Percentiles rank a stretch among this genome's conserved stretches.
These are phyloP conservation scores for Trypanosoma platydactyli DNA, from an alignment of 208 protist species.

Conservation along the genomic window DNA sequence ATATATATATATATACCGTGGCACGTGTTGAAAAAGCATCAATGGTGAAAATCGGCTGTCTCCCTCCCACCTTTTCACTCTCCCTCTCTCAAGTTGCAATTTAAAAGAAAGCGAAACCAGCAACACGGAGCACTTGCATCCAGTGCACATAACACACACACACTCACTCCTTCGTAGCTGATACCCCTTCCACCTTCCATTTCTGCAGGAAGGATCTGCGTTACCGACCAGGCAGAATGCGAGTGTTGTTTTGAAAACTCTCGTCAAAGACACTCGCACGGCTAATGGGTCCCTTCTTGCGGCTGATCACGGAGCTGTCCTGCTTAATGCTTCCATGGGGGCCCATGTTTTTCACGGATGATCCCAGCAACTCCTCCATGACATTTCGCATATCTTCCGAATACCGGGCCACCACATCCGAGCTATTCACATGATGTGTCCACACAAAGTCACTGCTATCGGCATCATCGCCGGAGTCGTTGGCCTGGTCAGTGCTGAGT, in stretches of 20 bases:
- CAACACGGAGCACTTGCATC: too few relatives aligned
- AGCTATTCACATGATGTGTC: conserved; percentile 76
- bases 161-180: too few relatives aligned
- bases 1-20: background rate
- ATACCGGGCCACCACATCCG: conserved; percentile 73
- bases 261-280: conserved; percentile 54
- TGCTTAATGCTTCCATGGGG: background rate
- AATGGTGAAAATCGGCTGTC: too few relatives aligned
- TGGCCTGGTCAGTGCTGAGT: background rate
- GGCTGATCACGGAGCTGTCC: conserved; percentile 72
- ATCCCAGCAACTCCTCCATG: conserved; percentile 54
- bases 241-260: conserved; percentile 46
- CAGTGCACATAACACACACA: background rate
- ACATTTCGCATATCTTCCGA: conserved; percentile 83
- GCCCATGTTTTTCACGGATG: conserved; percentile 5
- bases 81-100: background rate
- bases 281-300: conserved; percentile 79
- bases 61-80: background rate
- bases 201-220: background rate
- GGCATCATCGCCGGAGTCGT: background rate
- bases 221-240: conserved; percentile 49
- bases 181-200: background rate
- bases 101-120: too few relatives aligned
- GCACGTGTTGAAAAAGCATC: too few relatives aligned
- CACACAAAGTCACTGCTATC: conserved; percentile 35